Base-by-base conservation (phyloP, 202 grass and related monocot species). In the Zoysia matrella region DNA sequence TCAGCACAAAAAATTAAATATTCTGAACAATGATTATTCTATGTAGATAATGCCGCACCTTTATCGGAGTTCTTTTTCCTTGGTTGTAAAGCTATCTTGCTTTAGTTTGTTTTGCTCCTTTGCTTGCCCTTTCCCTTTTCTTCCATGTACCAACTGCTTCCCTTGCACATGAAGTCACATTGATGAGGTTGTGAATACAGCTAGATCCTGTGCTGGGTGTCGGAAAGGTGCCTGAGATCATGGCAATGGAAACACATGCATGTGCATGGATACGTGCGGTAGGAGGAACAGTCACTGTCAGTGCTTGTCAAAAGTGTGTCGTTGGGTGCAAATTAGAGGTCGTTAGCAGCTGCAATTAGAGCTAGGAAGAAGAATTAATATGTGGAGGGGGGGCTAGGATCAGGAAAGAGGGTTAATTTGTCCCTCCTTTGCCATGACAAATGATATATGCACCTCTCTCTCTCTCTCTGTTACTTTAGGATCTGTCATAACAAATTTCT, bases 81-180 rank as follows among this genome's bases (percentile, higher is more conserved):
- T 90, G 30, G 73, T 78, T 62, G 80, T 60, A 87, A 90, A 90
- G 88, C 54, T 80, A 71, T n/a, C 55, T 70, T 47, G 5, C 54
- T 67, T 55, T 67, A 65, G 79, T 50, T 45, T 86, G 69, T 90
- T 89, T 36, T 90, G 88, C 70, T 86, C 70, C 88, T 83, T 90
- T 86, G 88, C 83, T 86, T 86, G 63, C 49, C 75, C 88, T 90
- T 86, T 83, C 49, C 80, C 75, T 80, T 78, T 69, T 68, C 78
- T 80, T 90, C 76, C 80, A 71, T 86, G 84, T 68, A 90, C 88
- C 88, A 90, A 90, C 88, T 90, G 83, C 84, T 87, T 90, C 84
- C 84, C 88, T 90, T 90, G 2, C 84, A 90, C 75, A 90, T 83
- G 88, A 90, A 86, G 88, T 86, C 88, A 90, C 84, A 83, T 83